These are phyloP conservation scores for Ophiocytium majus DNA, from an alignment of 352 stramenopile genomes.

Conservation along the genomic window DNA sequence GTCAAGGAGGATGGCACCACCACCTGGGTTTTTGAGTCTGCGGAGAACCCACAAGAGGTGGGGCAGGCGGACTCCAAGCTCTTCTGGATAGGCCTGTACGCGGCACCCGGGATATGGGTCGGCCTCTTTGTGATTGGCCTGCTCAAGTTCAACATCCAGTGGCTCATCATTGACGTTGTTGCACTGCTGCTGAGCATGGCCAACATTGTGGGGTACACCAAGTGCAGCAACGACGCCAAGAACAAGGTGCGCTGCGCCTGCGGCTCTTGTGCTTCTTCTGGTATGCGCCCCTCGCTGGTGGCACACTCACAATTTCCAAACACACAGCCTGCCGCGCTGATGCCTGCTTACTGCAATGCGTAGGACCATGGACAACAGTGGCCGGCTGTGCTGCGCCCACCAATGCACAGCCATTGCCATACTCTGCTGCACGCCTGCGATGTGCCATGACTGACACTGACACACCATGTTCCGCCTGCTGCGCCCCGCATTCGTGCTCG, in stretches of 20 bases:
- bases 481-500: not conserved
- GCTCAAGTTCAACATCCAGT: constrained; percentile 85
- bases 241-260: constrained; percentile 56
- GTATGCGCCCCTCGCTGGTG: too few species aligned
- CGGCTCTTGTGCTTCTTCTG: too few species aligned
- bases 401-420: too few species aligned
- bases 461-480: constrained; percentile 1
- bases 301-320: too few species aligned
- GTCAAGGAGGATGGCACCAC: constrained; percentile 88
- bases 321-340: too few species aligned
- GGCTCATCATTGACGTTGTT: constrained; percentile 65
- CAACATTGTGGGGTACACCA: constrained; percentile 97
- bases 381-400: too few species aligned
- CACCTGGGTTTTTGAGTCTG: constrained; percentile 94
- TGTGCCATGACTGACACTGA: not conserved
- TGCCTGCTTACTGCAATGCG: too few species aligned
- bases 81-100: constrained; percentile 94
- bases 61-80: constrained; percentile 78
- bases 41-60: constrained; percentile 81
- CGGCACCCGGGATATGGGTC: constrained; percentile 81
- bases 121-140: constrained; percentile 83
- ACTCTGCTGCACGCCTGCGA: not conserved
- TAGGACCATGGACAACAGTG: too few species aligned
- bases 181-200: constrained; percentile 81
- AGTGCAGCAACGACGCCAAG: constrained; percentile 57